Percentiles rank a stretch among this genome's conserved stretches.
Evolutionary conservation across 192 early-diverging fungal genomes (phyloP).

Genomic region (Gryganskiella cystojenkinii): DNA sequence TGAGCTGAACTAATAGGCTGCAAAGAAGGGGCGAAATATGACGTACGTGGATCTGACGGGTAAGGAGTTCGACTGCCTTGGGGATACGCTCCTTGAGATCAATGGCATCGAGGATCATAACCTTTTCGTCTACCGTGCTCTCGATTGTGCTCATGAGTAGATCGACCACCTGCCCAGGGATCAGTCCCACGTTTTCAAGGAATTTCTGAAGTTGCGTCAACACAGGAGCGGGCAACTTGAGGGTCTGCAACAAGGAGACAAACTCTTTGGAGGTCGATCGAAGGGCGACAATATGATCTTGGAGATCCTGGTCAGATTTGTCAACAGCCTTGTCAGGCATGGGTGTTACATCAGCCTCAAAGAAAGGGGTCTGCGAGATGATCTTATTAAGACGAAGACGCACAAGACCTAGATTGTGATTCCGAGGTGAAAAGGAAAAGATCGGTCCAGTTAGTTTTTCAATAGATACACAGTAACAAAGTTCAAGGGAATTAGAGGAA

Average conservation of each 20-base stretch:
- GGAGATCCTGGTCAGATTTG: constrained; percentile 65
- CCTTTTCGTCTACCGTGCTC: constrained; percentile 74
- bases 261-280: constrained; percentile 62
- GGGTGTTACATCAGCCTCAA: constrained; percentile 63
- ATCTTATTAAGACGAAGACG: constrained; percentile 67
- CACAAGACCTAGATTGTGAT: constrained; percentile 57
- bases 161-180: constrained; percentile 71
- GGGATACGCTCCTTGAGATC: constrained; percentile 68
- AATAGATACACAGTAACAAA: too few relatives aligned
- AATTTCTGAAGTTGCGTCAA: constrained; percentile 73
- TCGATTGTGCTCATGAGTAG: constrained; percentile 80
- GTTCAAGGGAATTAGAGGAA: too few relatives aligned
- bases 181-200: constrained; percentile 60
- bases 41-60: constrained; percentile 74
- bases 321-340: constrained; percentile 56
- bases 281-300: constrained; percentile 61
- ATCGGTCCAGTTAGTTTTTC: too few relatives aligned
- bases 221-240: constrained; percentile 74
- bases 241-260: constrained; percentile 63
- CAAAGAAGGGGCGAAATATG: background rate
- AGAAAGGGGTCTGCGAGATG: constrained; percentile 57
- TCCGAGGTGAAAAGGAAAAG: too few relatives aligned
- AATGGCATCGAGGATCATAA: constrained; percentile 66
- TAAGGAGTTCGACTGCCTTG: constrained; percentile 67
- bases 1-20: background rate